Base-by-base conservation (phyloP, 129 eudicot genomes). In the Solidago caesia region DNA sequence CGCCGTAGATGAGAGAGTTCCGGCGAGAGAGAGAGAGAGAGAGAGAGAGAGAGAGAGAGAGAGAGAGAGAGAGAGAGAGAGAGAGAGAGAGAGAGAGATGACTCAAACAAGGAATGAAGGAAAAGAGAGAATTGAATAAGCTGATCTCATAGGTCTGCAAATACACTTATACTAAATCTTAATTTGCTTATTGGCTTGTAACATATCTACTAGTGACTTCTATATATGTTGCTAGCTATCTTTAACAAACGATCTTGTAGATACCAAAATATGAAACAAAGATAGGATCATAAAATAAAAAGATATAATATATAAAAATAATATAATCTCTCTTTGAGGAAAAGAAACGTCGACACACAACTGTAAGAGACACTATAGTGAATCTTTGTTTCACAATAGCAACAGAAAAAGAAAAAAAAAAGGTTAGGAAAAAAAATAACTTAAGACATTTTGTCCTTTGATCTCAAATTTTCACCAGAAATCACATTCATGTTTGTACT, bases 81-180 rank as follows among this genome's bases (percentile, higher is more conserved):
- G 21, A 21, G 21, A 21, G 21, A 21, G 21, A 21, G 21, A 21
- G 21, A 21, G 21, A 21, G 21, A 21, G 21, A 21, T 67, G 75
- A 46, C 33, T 44, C 48, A 77, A 77, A 67, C 85, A 88, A 73
- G 68, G 82, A 81, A 75, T 84, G 81, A 77, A 80, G 82, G 68
- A 78, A 67, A 73, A 67, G 48, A 47, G 84, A 46, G 83, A 82
- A n/a, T n/a, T n/a, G 21, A 21, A 21, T 21, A 21, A 85, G 90
- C 75, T 87, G 94, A 89, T 84, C 86, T 85, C 82, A 89, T 57
- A 85, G 74, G 70, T 84, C 80, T 80, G 82, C 81, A 73, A 68
- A 71, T 62, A 72, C 63, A 79, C 67, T 82, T 84, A 77, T 56
- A 56, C 83, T 68, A 82, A 79, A 84, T 75, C 77, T 87, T 21